Percentiles rank a stretch among this genome's conserved stretches.
Evolutionary conservation across 140 eudicot species (phyloP).

Genomic region (Oenanthe javanica): DNA sequence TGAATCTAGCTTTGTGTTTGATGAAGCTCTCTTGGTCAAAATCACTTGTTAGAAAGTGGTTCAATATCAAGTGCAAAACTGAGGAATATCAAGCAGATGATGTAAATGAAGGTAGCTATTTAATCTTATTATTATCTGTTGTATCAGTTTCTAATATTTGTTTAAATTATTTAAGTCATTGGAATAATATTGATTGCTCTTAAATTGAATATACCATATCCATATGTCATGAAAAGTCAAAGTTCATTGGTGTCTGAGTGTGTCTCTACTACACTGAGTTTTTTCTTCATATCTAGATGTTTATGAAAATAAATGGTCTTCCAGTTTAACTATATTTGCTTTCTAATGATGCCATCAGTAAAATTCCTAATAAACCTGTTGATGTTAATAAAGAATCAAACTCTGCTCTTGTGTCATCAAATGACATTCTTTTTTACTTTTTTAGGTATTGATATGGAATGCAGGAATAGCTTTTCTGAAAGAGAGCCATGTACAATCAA

Average conservation of each 20-base stretch:
- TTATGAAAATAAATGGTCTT: neutral
- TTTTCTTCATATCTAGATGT: neutral
- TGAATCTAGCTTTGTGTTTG: conserved; percentile 5
- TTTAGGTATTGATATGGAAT: conserved; percentile 49
- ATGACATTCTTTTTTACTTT: conserved; percentile 1
- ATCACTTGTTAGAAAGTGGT: conserved; percentile 80
- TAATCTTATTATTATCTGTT: neutral
- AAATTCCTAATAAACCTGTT: neutral
- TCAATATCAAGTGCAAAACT: conserved; percentile 65
- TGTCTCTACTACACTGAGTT: neutral
- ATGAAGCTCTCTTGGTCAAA: conserved; percentile 91
- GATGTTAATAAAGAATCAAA: neutral
- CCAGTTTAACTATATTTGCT: neutral
- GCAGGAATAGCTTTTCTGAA: conserved; percentile 71
- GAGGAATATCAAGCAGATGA: conserved; percentile 55
- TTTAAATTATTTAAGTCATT: neutral
- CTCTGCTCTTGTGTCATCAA: conserved; percentile 14
- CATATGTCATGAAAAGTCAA: neutral
- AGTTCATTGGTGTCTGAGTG: neutral
- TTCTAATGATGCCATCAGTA: neutral
- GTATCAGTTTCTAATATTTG: neutral
- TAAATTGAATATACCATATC: neutral
- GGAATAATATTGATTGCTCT: neutral
- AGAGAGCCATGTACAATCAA: conserved; percentile 75
- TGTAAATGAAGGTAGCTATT: conserved; percentile 50